Conservation (phyloP, 371 early-diverging fungal species). For the Sporodiniella umbellata region DNA sequence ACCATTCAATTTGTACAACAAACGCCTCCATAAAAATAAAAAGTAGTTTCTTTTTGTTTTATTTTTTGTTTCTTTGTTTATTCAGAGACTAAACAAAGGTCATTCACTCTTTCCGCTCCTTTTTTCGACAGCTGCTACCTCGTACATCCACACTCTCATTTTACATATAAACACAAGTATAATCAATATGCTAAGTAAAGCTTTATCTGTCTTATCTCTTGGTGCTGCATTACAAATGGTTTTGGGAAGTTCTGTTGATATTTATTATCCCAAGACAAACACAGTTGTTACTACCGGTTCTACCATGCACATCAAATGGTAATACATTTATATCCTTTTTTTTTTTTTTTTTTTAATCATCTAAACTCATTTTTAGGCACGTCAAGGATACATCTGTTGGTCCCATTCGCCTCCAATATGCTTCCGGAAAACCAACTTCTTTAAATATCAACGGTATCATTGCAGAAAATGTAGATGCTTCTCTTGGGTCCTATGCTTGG, state of each 20-base stretch:
- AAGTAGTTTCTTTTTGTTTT: too few species aligned
- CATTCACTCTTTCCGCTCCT: constrained; percentile 3
- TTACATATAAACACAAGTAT: too few species aligned
- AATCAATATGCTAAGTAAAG: too few species aligned
- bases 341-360: not conserved
- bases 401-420: constrained; percentile 31
- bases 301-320: constrained; percentile 43
- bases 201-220: constrained; percentile 12
- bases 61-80: too few species aligned
- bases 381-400: constrained; percentile 10
- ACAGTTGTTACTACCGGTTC: constrained; percentile 29
- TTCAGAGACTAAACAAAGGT: too few species aligned
- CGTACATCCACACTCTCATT: too few species aligned
- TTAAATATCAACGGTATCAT: constrained; percentile 34
- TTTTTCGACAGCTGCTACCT: too few species aligned
- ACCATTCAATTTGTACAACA: constrained; percentile 1
- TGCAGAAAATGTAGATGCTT: constrained; percentile 28
- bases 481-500: constrained; percentile 36
- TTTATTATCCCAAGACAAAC: constrained; percentile 29
- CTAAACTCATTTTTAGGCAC: constrained; percentile 6
- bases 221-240: constrained; percentile 17
- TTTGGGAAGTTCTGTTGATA: constrained; percentile 22
- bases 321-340: not conserved
- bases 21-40: constrained; percentile 1
- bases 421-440: constrained; percentile 37